Percentiles rank a stretch among this genome's conserved stretches.
Conservation (phyloP, 805 yeast species). For the Metschnikowia picachoensis region DNA sequence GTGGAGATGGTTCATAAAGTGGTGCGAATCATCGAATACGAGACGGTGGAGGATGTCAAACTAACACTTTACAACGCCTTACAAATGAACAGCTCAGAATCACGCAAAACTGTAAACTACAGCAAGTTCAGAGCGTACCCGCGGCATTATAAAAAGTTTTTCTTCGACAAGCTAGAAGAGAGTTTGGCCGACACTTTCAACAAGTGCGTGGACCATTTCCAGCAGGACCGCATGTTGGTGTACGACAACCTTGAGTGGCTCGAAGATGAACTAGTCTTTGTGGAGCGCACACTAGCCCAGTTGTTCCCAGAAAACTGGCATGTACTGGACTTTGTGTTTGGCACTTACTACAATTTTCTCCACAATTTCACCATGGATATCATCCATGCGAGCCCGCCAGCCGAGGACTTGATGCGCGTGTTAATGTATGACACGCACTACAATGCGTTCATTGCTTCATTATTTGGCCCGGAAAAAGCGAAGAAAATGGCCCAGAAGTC, state of each 20-base stretch:
- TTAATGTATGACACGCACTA: constrained; percentile 74
- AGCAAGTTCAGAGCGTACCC: constrained; percentile 32
- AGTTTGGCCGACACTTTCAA: constrained; percentile 65
- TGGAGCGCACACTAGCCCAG: constrained; percentile 51
- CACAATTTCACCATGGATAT: constrained; percentile 61
- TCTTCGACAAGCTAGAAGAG: constrained; percentile 53
- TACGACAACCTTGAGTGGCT: constrained; percentile 78
- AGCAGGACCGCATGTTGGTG: constrained; percentile 49
- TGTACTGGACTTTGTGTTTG: constrained; percentile 56
- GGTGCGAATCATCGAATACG: constrained; percentile 75
- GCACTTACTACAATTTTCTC: constrained; percentile 63
- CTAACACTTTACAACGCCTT: constrained; percentile 29
- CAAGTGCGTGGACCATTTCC: constrained; percentile 55
- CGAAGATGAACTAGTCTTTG: constrained; percentile 70
- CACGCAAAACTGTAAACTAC: constrained; percentile 24
- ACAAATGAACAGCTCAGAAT: constrained; percentile 19
- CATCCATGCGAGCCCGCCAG: constrained; percentile 73
- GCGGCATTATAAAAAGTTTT: constrained; percentile 60
- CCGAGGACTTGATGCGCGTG: constrained; percentile 67
- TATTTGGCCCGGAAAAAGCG: constrained; percentile 32
- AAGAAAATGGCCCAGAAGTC: constrained; percentile 43
- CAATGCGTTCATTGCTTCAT: constrained; percentile 30
- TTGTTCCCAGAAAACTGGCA: constrained; percentile 76
- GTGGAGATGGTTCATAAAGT: constrained; percentile 62
- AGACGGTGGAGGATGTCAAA: constrained; percentile 73